Base-by-base conservation (phyloP, 345 rosid genomes). In the Viola odorata region DNA sequence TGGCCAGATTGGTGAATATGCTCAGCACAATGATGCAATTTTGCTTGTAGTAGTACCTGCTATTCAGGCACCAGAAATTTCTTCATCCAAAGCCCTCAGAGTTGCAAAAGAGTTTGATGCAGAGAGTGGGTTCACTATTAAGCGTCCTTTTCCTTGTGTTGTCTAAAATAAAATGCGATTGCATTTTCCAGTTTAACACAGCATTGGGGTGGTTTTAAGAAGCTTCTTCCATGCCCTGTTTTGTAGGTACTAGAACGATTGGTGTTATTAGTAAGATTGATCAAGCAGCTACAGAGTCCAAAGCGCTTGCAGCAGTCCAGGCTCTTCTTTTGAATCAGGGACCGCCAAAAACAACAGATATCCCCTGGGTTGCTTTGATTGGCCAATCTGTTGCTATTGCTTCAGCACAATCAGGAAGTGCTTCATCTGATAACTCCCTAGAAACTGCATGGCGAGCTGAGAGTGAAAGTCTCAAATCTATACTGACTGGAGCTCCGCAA, bases 361-460 rank as follows among this genome's bases (percentile, higher is more conserved):
- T 95, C 55, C 96, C 86, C 4, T 95, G 99, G 99, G 89, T 95
- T 77, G 99, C 97, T 64, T 64, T 91, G 75, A 95, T 95, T 69
- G 99, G 99, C 65, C 99, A 95, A 56, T 82, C 99, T 60, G 96
- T 95, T 57, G 73, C 97, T 37, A 91, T 95, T 52, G 88, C 96
- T 40, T 82, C 99, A 57, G 82, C 95, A 58, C 87, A 85, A 70
- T 80, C 99, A 62, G 96, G 91, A 51, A 74, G 80, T 64, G 73
- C 72, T 68, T 75, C 77, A 23, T 64, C 87, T 59, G 97, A 95
- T 67, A 91, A 75, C 75, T 88, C 99, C 62, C 80, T 95, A 69
- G 99, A 95, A 80, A 91, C 92, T 70, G 99, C 96, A n/a, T 86
- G 99, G 99, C 86, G 85, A n/a, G 97, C 96, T 17, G 97, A 91